Percentiles rank a stretch among this genome's conserved stretches.
These are phyloP conservation scores for Elongisporangium prolatum DNA, from an alignment of 352 stramenopile species.

Conservation along the genomic window DNA sequence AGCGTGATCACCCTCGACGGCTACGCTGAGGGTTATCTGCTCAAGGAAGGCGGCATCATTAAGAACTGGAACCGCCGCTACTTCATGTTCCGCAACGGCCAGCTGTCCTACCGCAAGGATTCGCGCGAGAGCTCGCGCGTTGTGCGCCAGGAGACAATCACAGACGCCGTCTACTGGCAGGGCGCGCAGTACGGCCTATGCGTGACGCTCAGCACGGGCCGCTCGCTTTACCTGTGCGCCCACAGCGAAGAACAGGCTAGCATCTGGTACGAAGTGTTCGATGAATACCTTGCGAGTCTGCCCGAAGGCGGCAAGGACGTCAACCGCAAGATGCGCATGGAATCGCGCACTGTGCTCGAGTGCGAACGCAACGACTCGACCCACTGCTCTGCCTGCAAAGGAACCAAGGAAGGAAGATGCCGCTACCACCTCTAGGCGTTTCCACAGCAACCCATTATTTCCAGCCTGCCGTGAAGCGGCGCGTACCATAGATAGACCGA, in stretches of 20 bases:
- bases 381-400: background rate
- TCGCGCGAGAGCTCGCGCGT: slow-evolving; percentile 42
- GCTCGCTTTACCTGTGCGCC: slow-evolving; percentile 39
- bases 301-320: background rate
- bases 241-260: slow-evolving; percentile 48
- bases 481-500: background rate
- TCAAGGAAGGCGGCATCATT: slow-evolving; percentile 60
- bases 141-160: slow-evolving; percentile 38
- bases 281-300: slow-evolving; percentile 27
- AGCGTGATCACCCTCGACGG: slow-evolving; percentile 50
- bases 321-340: background rate
- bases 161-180: slow-evolving; percentile 45
- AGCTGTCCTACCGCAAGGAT: slow-evolving; percentile 59
- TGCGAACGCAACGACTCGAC: background rate
- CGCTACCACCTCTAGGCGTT: background rate
- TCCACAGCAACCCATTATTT: background rate
- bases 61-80: slow-evolving; percentile 79
- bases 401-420: background rate
- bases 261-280: slow-evolving; percentile 60
- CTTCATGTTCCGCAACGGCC: slow-evolving; percentile 72
- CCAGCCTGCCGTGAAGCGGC: background rate
- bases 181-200: slow-evolving; percentile 47
- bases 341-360: background rate
- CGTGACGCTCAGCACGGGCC: slow-evolving; percentile 42
- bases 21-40: slow-evolving; percentile 63